Percentiles rank a stretch among this genome's conserved stretches.
phyloP scores from a whole-genome alignment of 345 rosid species.

The Turnera subulata region DNA sequence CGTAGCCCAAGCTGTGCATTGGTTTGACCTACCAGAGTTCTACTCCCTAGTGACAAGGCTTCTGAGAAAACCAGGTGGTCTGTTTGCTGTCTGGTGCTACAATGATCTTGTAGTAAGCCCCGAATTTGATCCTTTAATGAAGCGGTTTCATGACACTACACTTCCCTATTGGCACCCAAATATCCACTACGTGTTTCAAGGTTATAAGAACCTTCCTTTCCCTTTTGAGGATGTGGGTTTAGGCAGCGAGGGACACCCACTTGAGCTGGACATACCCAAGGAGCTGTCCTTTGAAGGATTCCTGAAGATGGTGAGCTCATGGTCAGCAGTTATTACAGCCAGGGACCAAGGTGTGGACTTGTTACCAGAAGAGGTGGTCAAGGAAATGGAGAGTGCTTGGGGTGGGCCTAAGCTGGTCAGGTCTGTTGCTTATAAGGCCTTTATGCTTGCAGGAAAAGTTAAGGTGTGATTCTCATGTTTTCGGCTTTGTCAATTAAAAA shows the following conservation, averaged over 20 bases:
- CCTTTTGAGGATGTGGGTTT: constrained; percentile 54
- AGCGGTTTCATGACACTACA: constrained; percentile 38
- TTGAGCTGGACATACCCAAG: constrained; percentile 43
- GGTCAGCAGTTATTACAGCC: constrained; percentile 46
- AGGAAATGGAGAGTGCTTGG: constrained; percentile 48
- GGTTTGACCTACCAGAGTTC: constrained; percentile 63
- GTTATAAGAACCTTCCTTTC: constrained; percentile 49
- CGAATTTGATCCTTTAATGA: constrained; percentile 38
- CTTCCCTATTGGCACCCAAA: constrained; percentile 42
- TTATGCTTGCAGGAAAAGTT: constrained; percentile 54
- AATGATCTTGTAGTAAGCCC: constrained; percentile 41
- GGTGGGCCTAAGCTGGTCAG: constrained; percentile 47
- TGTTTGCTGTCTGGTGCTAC: constrained; percentile 70
- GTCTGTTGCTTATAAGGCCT: constrained; percentile 39
- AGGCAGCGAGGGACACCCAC: constrained; percentile 52
- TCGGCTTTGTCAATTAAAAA: too few relatives aligned
- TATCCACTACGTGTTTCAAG: constrained; percentile 25
- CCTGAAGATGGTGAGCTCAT: constrained; percentile 41
- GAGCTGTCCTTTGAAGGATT: constrained; percentile 47
- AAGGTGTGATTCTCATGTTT: constrained; percentile 14
- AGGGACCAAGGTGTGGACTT: constrained; percentile 54
- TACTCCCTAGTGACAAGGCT: constrained; percentile 42
- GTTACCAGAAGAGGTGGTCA: constrained; percentile 38
- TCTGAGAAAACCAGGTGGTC: constrained; percentile 56
- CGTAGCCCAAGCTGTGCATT: constrained; percentile 57